A percentile compares a stretch with the other conserved stretches of the same genome.
Evolutionary conservation across 805 yeast species (phyloP).

Genomic region (Candida pseudofarinosa): DNA sequence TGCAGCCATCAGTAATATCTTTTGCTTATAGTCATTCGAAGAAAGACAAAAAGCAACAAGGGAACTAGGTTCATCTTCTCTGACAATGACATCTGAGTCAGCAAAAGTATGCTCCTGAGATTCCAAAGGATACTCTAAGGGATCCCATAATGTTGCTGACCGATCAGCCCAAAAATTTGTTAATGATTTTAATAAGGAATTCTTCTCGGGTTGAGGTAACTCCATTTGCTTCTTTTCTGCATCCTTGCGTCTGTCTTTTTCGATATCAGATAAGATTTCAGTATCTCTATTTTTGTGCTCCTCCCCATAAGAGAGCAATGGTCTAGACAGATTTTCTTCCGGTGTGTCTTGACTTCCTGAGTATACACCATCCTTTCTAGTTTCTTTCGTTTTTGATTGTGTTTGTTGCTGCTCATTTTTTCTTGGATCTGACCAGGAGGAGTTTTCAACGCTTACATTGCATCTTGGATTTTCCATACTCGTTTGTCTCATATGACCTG

Average conservation of each 20-base stretch:
- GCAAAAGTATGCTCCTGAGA: slow-evolving; percentile 87
- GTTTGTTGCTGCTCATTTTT: background rate
- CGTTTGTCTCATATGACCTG: background rate
- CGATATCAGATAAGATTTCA: background rate
- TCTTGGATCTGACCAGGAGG: background rate
- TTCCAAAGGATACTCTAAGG: slow-evolving; percentile 75
- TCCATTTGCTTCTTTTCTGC: slow-evolving; percentile 15
- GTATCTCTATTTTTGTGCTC: slow-evolving; percentile 1
- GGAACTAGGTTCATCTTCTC: slow-evolving; percentile 97
- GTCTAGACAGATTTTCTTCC: background rate
- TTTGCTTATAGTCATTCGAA: slow-evolving; percentile 73
- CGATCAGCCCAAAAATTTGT: slow-evolving; percentile 97
- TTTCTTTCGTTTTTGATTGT: background rate
- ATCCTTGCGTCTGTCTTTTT: slow-evolving; percentile 3
- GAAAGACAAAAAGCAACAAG: slow-evolving; percentile 89
- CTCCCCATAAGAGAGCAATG: background rate
- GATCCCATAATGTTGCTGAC: slow-evolving; percentile 93
- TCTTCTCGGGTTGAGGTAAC: slow-evolving; percentile 54
- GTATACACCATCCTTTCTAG: background rate
- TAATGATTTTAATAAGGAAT: slow-evolving; percentile 75
- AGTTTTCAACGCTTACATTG: background rate
- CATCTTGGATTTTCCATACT: background rate
- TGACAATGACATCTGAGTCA: slow-evolving; percentile 86
- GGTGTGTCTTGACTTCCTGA: background rate
- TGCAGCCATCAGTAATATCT: slow-evolving; percentile 37